Evolutionary conservation across 1,284 basidiomycete species (phyloP), one percentile per base, ranked within the genome.

Genomic region (Ceratobasidium sp.): DNA sequence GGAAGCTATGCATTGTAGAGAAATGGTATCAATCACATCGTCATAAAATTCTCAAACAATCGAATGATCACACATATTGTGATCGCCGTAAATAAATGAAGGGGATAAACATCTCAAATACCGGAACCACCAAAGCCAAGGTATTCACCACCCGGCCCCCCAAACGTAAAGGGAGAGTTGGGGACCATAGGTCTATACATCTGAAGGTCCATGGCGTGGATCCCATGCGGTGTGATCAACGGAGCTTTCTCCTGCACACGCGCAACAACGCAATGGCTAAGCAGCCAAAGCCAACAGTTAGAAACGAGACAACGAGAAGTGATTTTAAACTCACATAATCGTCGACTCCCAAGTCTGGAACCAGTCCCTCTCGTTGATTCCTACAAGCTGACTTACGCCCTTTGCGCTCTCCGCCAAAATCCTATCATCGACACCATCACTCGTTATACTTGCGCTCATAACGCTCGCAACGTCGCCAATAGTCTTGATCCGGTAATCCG

Each of bases 321-420:
- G 91, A 17, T 26, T 7, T 48, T 9, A 48, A 7, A 69, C 90
- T 74, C 87, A 87, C 77, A 84, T 85, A 70, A 95, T 93, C 2
- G 89, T 87, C 50, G 87, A 87, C 81, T 94, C 91, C 93, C 94
- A 95, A 69, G 87, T 86, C 82, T 88, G 88, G 84, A 94, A 93
- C 93, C 93, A 95, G 80, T 91, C 89, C 5, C 91, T 92, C 84
- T 95, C 94, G 78, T 87, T 87, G 17, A 77, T 90, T 81, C 94
- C 94, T 1, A 84, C 79, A 1, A 84, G 80, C 74, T 86, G 84
- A 80, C 85, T 84, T 13, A 85, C 81, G 3, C 85, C 85, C 67
- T 82, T 81, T 1, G 83, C 83, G 20, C 78, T 80, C 20, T 69
- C 76, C 10, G 77, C 57, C 56, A 80, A 48, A 54, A 64, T 28